phyloP scores from a whole-genome alignment of 2,329 filamentous ascomycete species.

The Trichoderma sp. region DNA sequence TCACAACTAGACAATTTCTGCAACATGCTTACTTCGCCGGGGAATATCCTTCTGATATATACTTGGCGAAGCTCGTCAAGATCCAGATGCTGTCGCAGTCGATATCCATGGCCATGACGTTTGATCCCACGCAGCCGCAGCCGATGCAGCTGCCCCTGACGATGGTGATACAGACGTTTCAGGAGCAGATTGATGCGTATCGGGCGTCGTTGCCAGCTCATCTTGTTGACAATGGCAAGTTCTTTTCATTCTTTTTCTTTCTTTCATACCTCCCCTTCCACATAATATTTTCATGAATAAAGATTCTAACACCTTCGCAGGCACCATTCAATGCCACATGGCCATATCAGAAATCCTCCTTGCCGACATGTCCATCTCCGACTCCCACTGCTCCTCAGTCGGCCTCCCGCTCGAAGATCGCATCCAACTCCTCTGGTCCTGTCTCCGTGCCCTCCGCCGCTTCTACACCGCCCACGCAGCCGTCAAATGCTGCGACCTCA shows the following conservation, averaged over 20 bases:
- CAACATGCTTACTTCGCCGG: constrained; percentile 43
- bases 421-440: constrained; percentile 49
- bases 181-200: constrained; percentile 46
- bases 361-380: constrained; percentile 48
- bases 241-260: not conserved
- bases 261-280: not conserved
- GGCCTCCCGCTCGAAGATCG: constrained; percentile 42
- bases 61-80: constrained; percentile 48
- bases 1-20: constrained; percentile 47
- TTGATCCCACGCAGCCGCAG: constrained; percentile 30
- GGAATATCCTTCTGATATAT: constrained; percentile 47
- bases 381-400: constrained; percentile 35
- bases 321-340: constrained; percentile 44
- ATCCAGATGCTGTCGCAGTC: constrained; percentile 51
- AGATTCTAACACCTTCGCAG: constrained; percentile 28
- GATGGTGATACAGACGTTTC: constrained; percentile 46
- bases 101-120: constrained; percentile 44
- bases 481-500: constrained; percentile 30
- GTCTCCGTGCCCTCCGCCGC: constrained; percentile 42
- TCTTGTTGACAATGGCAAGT: constrained; percentile 38
- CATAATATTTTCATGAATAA: not conserved
- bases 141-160: constrained; percentile 42
- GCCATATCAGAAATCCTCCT: constrained; percentile 49
- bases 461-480: constrained; percentile 43
- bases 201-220: constrained; percentile 38